These are phyloP conservation scores for Zalaria obscura DNA, from an alignment of 2,329 filamentous ascomycete genomes.

Conservation along the genomic window DNA sequence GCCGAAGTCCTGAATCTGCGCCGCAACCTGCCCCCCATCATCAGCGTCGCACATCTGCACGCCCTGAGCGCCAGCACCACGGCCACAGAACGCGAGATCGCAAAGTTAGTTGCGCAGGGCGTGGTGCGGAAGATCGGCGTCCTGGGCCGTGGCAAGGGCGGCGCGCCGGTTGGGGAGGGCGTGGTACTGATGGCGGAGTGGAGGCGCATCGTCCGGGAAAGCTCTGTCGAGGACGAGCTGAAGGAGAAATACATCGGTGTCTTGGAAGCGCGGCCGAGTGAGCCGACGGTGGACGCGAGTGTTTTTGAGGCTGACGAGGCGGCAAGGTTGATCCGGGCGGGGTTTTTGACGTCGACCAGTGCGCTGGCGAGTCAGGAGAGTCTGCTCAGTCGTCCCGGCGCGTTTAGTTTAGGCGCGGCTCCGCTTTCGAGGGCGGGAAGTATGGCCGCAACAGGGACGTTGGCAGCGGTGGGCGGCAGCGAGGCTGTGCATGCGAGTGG, in stretches of 20 bases:
- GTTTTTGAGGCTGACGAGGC: constrained; percentile 34
- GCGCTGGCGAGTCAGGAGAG: constrained; percentile 22
- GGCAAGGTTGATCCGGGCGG: constrained; percentile 46
- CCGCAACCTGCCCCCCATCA: constrained; percentile 44
- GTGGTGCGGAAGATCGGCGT: constrained; percentile 48
- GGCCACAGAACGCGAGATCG: constrained; percentile 52
- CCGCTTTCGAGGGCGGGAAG: constrained; percentile 48
- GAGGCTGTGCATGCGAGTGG: constrained; percentile 50
- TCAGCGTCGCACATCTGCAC: constrained; percentile 52
- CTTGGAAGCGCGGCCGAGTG: constrained; percentile 37
- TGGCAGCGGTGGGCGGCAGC: constrained; percentile 55
- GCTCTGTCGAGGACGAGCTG: constrained; percentile 20
- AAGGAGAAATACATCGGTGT: constrained; percentile 38
- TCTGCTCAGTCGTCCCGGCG: constrained; percentile 26
- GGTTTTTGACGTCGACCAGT: constrained; percentile 46
- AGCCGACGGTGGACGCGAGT: constrained; percentile 24
- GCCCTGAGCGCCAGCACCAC: constrained; percentile 50
- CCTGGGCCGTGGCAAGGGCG: constrained; percentile 43
- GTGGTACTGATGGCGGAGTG: constrained; percentile 46
- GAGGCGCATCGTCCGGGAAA: constrained; percentile 22
- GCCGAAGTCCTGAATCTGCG: constrained; percentile 51
- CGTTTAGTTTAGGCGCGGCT: constrained; percentile 21
- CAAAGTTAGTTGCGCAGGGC: constrained; percentile 43
- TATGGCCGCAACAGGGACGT: constrained; percentile 51
- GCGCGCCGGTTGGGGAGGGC: constrained; percentile 47